A percentile compares a stretch with the other conserved stretches of the same genome.
phyloP scores from a whole-genome alignment of 2,329 filamentous ascomycete species.

The Aspergillus aculeatus region DNA sequence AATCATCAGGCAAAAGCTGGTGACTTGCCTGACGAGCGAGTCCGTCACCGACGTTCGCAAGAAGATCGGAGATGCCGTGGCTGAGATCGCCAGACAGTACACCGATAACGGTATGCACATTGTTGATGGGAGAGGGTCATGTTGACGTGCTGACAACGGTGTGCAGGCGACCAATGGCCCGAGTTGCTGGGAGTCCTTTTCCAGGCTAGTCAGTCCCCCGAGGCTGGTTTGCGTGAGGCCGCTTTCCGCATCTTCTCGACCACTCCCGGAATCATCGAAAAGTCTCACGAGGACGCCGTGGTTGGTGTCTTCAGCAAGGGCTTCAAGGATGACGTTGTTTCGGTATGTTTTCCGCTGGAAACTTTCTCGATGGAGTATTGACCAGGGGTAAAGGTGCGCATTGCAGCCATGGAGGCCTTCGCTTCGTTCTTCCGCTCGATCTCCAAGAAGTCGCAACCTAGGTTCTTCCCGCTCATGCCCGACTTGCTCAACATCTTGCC shows the following conservation, averaged over 20 bases:
- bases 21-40: slow-evolving; percentile 74
- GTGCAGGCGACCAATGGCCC: slow-evolving; percentile 76
- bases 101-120: slow-evolving; percentile 74
- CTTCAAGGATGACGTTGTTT: slow-evolving; percentile 82
- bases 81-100: slow-evolving; percentile 92
- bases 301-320: slow-evolving; percentile 84
- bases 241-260: slow-evolving; percentile 95
- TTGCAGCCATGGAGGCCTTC: slow-evolving; percentile 95
- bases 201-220: slow-evolving; percentile 81
- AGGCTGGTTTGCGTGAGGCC: slow-evolving; percentile 81
- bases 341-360: slow-evolving; percentile 52
- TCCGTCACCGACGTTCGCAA: slow-evolving; percentile 73
- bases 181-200: slow-evolving; percentile 85
- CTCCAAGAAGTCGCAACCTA: slow-evolving; percentile 79
- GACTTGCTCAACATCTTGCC: slow-evolving; percentile 93
- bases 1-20: slow-evolving; percentile 78
- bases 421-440: slow-evolving; percentile 92
- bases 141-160: slow-evolving; percentile 2
- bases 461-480: slow-evolving; percentile 83
- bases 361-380: slow-evolving; percentile 4
- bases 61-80: slow-evolving; percentile 97
- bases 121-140: background rate
- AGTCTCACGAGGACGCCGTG: slow-evolving; percentile 90
- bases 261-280: slow-evolving; percentile 92
- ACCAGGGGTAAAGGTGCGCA: slow-evolving; percentile 64